Base-by-base conservation (phyloP, 164 flowering plant species). In the Kalanchoe fedtschenkoi region DNA sequence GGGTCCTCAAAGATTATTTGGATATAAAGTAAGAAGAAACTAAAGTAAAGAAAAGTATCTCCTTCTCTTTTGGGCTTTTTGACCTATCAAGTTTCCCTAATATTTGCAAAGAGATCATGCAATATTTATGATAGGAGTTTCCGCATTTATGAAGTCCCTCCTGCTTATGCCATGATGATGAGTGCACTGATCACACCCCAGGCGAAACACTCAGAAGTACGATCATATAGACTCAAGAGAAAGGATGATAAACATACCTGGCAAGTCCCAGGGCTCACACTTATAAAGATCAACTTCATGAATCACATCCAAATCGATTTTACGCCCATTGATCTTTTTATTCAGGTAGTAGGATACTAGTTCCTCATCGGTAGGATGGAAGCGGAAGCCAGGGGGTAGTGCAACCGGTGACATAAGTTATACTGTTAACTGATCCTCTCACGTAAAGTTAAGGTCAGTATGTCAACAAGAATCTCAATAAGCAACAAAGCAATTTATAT, bases 221-320 rank as follows among this genome's bases (percentile, higher is more conserved):
- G 30, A 22, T 9, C 22, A 5, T 19, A 44, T n/a, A 47, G 28
- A 47, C 55, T 47, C 15, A 2, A 17, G 16, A 4, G 21, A 26
- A 13, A 51, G 6, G 13, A 10, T 51, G 56, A 26, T n/a, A n/a
- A 8, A 39, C 17, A 51, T 13, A 51, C 56, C 56, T 17, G 56
- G 56, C 56, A 51, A 51, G 32, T 51, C 56, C 56, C 56, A 51
- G 32, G 56, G 56, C 56, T 51, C 56, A 51, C 56, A 51, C 56
- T 51, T 51, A 32, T 51, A 51, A 26, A 51, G 56, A 51, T 51
- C 56, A 51, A 51, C 56, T 26, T 51, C 56, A 26, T 30, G 56
- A 51, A 51, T 51, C 32, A 51, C 56, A 51, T 51, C 56, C 30
- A 51, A 51, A 51, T 51, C 56, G 56, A 51, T 51, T 26, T 51